Evolutionary conservation across 768 basidiomycete genomes (phyloP), one percentile per base, ranked within the genome.

Genomic region (Porpolomopsis calyptriformis): DNA sequence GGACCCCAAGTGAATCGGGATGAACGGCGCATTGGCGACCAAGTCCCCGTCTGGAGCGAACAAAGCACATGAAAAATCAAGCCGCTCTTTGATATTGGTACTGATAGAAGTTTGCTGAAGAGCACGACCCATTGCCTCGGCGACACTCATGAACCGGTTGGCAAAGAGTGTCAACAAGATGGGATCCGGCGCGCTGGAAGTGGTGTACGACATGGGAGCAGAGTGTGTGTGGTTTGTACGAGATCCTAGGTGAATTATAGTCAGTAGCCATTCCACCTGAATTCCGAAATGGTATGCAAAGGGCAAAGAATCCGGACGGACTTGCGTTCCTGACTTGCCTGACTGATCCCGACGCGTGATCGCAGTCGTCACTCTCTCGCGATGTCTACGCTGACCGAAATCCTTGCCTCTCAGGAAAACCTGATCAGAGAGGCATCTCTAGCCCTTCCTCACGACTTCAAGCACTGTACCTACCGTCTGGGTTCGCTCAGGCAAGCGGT

Each of bases 61-160:
- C 29, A 98, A 68, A 2, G 93, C 93, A 63, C 93, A 98, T 8
- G 86, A 90, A 61, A 88, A 96, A 64, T 96, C 93, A 38, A 96
- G 76, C 2, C 93, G 77, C 62, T 96, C 93, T 64, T 93, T 94
- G 72, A 94, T 94, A 58, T 97, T 93, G 12, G 90, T 92, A 57
- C 84, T 82, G 56, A 92, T 92, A 2, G 90, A 80, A 0, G 91
- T 93, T 61, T 93, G 86, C 61, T 85, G 88, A 19, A 93, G 68
- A 0, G 86, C 86, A 40, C 86, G 72, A 8, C 91, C 92, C 91
- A 94, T 96, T 8, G 91, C 91, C 60, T 94, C 91, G 7, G 91
- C 91, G 16, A 97, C 88, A 55, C 87, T 87, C 93, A 97, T 97
- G 67, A 97, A 93, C 36, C 93, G 85, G 57, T 96, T 93, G 9